Evolutionary conservation across 1,139 yeast genomes (phyloP), one percentile per base, ranked within the genome.

Genomic region (Blastobotrys petasosporus): DNA sequence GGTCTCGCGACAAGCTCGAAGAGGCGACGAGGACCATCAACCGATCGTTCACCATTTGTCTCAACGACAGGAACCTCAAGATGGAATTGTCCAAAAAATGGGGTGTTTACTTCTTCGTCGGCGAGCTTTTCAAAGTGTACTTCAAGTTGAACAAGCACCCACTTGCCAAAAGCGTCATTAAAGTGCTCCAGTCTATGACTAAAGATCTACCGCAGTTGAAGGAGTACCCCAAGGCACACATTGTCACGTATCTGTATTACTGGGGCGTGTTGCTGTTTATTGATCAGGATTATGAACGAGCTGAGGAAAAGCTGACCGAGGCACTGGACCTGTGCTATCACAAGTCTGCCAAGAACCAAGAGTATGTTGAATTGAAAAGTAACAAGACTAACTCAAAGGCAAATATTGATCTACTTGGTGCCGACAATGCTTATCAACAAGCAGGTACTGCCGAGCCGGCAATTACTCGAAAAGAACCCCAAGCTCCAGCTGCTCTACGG

Each of bases 111-210:
- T 81, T 76, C 62, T 83, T 88, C 61, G 78, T 87, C 36, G 82
- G 84, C 32, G 74, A 81, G 50, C 75, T 90, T 51, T 79, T 90
- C 59, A 78, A 78, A 55, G 73, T 84, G 13, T 90, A 88, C 66
- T 81, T 85, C 66, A 72, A 72, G 56, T 70, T 88, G 57, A 74
- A 77, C 47, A 85, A 85, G 56, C 70, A 78, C 41, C 87, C 88
- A 51, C 74, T 88, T 58, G 94, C 94, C 13, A 82, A 81, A 55
- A 84, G 87, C 45, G 74, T 87, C 48, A 80, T 86, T 49, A 81
- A 82, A 61, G 96, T 90, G 2, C 67, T 88, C 39, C 74, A 70
- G 32, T 77, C 80, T 4, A 76, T 82, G 49, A 62, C 73, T 15
- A 66, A 67, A 13, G 78, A 76, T 35, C 67, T 84, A 51, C 81